phyloP scores from a whole-genome alignment of 179 eudicot genomes.

The Beta corolliflora region DNA sequence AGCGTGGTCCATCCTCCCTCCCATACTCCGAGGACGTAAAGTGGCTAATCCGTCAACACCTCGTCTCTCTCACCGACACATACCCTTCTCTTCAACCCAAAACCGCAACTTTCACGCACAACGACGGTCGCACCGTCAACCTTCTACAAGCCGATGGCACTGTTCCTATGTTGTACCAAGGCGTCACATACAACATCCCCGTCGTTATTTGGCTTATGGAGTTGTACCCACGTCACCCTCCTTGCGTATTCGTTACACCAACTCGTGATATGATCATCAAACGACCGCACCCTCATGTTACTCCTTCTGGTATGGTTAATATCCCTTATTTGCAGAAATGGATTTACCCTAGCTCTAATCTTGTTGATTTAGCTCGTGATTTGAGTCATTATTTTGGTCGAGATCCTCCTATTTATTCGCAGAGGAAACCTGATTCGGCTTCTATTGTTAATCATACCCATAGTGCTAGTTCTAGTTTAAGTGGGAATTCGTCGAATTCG shows the following conservation, averaged over 20 bases:
- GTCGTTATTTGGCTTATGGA: slow-evolving; percentile 81
- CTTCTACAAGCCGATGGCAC: slow-evolving; percentile 91
- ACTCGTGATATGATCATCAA: slow-evolving; percentile 89
- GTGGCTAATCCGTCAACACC: slow-evolving; percentile 89
- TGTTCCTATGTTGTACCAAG: slow-evolving; percentile 61
- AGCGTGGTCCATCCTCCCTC: slow-evolving; percentile 73
- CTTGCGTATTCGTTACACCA: slow-evolving; percentile 74
- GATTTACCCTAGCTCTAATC: slow-evolving; percentile 82
- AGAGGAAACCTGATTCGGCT: slow-evolving; percentile 34
- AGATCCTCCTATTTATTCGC: slow-evolving; percentile 84
- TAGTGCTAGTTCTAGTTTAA: slow-evolving; percentile 33
- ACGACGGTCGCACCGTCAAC: slow-evolving; percentile 76
- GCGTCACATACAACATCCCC: slow-evolving; percentile 82
- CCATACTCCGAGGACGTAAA: slow-evolving; percentile 82
- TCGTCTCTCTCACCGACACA: slow-evolving; percentile 53
- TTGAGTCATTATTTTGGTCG: slow-evolving; percentile 50
- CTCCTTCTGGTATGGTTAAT: slow-evolving; percentile 70
- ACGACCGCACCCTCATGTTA: slow-evolving; percentile 64
- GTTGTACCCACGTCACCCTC: slow-evolving; percentile 75
- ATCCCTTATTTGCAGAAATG: slow-evolving; percentile 68
- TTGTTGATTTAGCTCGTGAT: slow-evolving; percentile 59
- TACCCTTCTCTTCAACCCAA: slow-evolving; percentile 70
- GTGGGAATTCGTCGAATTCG: slow-evolving; percentile 22
- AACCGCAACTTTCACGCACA: slow-evolving; percentile 75
- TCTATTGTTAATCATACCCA: slow-evolving; percentile 31